phyloP scores from a whole-genome alignment of 176 grass and related monocot genomes.

The Cenchrus americanus region DNA sequence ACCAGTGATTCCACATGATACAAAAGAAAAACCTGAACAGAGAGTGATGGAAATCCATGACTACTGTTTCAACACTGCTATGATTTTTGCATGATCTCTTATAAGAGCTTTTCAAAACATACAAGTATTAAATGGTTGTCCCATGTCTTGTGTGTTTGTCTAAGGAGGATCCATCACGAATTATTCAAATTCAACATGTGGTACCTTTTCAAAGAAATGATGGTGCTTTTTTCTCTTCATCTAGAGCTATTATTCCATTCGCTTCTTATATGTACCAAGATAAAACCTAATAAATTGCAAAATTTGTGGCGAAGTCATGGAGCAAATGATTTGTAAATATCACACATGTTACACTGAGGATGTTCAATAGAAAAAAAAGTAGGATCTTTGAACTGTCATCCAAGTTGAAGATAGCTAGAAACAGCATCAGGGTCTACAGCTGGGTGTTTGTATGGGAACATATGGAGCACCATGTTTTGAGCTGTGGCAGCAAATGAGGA shows the following conservation, averaged over 20 bases:
- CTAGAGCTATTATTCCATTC: not conserved
- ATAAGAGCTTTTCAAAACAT: not conserved
- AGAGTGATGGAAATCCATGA: not conserved
- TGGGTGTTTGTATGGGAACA: not conserved
- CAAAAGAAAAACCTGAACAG: not conserved
- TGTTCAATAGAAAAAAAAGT: not conserved
- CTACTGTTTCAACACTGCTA: not conserved
- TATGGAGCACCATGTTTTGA: not conserved
- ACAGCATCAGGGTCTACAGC: not conserved
- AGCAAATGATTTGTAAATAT: not conserved
- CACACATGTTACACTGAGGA: not conserved
- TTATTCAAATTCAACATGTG: not conserved
- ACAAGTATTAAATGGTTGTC: not conserved
- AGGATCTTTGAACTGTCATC: not conserved
- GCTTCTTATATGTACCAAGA: not conserved
- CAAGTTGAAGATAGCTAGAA: not conserved
- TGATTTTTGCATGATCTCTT: not conserved
- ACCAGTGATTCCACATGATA: not conserved
- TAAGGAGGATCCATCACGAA: not conserved
- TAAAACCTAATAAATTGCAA: not conserved
- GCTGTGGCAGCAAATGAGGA: not conserved
- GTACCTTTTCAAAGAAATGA: not conserved
- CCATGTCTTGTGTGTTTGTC: not conserved
- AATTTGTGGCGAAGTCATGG: not conserved
- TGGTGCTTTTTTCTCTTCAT: too few relatives aligned